Base-by-base conservation (phyloP, 768 basidiomycete genomes). In the Cyclocybe cylindracea region DNA sequence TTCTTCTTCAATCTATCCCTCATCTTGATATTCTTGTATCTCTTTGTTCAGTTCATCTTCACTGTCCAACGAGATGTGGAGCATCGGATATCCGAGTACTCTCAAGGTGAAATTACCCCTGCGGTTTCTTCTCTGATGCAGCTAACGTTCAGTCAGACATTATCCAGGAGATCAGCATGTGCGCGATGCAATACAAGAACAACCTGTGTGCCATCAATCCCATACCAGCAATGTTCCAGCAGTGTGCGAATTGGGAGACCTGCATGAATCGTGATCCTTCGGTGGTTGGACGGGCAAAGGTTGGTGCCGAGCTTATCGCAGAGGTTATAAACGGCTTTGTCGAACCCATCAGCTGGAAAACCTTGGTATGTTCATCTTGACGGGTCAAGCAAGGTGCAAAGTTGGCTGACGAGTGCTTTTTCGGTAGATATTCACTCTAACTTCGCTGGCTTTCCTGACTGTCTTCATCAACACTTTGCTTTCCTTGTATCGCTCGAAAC, bases 301-400 rank as follows among this genome's bases (percentile, higher is more conserved):
- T 99, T 58, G 86, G 90, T 39, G 94, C 95, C 51, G 94, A 98
- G 76, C 84, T 97, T 51, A 87, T 98, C 69, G 96, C 93, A 46
- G 95, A 97, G 64, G 89, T 98, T 39, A 86, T 98, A 55, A 97
- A 98, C 66, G 86, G 92, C 1, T 99, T 99, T 65, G 91, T 98
- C 10, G 96, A 99, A 65, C 89, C 90, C 44, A 95, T 99, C 70
- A 94, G 89, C 67, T 98, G 94, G 93, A 97, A 95, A 74, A 94
- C 94, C 10, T 73, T 98, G 69, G 96, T 92, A 56, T 70, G 89
- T 71, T 44, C 43, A 45, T 42, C 36, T 48, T 18, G 48, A 52
- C 48, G 39, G 31, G 19, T 24, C 44, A 46, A 53, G 13, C 48
- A 47, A 48, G 46, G 45, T 32, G 44, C 46, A 40, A 45, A 38